Evolutionary conservation across 2,329 filamentous ascomycete genomes (phyloP), one percentile per base, ranked within the genome.

Genomic region (Graphilbum sp.): DNA sequence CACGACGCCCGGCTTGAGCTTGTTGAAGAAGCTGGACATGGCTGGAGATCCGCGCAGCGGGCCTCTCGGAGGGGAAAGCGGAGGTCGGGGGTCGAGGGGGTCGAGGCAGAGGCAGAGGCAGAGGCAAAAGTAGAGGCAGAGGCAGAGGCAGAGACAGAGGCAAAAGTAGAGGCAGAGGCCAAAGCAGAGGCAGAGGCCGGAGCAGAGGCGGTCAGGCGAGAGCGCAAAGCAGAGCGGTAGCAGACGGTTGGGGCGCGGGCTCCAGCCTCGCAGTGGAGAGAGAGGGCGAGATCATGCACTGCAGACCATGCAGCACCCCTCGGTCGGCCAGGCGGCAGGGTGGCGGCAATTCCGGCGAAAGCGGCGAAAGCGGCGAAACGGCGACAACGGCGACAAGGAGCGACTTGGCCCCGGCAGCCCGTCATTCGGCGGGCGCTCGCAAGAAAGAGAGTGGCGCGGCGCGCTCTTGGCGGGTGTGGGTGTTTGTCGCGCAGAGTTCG

Each of bases 21-120:
- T 75, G 48, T 62, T 70, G 45, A 75, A 65, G 48, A 76, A 68
- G 44, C 66, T 62, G 44, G 69, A 61, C 69, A 75, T 75, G 46
- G 29, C 42, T 23, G 18, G 11, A 6, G n/a, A 17, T 4, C 30
- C 11, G 8, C 5, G 5, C n/a, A 18, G 30, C 6, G 15, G 23
- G 12, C 23, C 23, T 12, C 23, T 13, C 29, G 12, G 4, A 34
- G 4, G 12, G 29, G 16, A 12, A 25, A 30, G 32, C n/a, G 9
- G n/a, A 11, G 18, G 18, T 5, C 27, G 7, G 18, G 32, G 10
- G 32, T 7, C 18, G 32, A 3, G 32, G 12, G 34, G 8, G 20
- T 17, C 18, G 19, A 12, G 34, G 12, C 21, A 31, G 27, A 21
- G 27, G 18, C 8, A 23, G 25, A 18, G 27, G 18, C 13, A 29